A percentile compares a stretch with the other conserved stretches of the same genome.
These are phyloP conservation scores for Blastobotrys niveus DNA, from an alignment of 1,139 yeast species.

Conservation along the genomic window DNA sequence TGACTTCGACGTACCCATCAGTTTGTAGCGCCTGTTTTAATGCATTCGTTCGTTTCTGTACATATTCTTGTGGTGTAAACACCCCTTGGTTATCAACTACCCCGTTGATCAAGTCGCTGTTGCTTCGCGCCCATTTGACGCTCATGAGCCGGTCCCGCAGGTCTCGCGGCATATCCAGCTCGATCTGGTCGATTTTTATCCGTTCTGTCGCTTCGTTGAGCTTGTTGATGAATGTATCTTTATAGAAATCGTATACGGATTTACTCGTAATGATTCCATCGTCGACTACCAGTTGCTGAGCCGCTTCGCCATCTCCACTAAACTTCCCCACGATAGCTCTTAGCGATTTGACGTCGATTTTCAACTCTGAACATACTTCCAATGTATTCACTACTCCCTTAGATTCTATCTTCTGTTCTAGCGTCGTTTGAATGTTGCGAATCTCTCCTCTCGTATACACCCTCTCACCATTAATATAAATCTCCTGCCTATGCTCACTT, in stretches of 20 bases:
- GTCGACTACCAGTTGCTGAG: not conserved
- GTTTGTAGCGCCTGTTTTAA: constrained; percentile 12
- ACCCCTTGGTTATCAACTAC: constrained; percentile 15
- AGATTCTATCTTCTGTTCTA: not conserved
- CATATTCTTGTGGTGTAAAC: constrained; percentile 17
- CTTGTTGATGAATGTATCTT: not conserved
- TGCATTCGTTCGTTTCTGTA: constrained; percentile 6
- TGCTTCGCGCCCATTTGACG: not conserved
- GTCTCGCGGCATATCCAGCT: not conserved
- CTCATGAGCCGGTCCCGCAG: not conserved
- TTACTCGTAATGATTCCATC: not conserved
- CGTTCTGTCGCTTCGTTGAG: constrained; percentile 1
- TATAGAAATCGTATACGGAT: not conserved
- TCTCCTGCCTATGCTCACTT: not conserved
- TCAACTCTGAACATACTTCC: constrained; percentile 3
- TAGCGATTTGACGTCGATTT: constrained; percentile 9
- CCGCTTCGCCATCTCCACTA: not conserved
- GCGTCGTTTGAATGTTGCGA: not conserved
- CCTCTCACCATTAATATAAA: constrained; percentile 14
- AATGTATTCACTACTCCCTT: constrained; percentile 8
- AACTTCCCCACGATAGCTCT: constrained; percentile 10
- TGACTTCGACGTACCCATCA: constrained; percentile 14
- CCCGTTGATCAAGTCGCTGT: constrained; percentile 12
- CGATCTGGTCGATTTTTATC: not conserved
- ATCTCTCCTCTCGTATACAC: constrained; percentile 14